Evolutionary conservation across 257 asterid genomes (phyloP).

Genomic region (Fraxinus cuspidata): DNA sequence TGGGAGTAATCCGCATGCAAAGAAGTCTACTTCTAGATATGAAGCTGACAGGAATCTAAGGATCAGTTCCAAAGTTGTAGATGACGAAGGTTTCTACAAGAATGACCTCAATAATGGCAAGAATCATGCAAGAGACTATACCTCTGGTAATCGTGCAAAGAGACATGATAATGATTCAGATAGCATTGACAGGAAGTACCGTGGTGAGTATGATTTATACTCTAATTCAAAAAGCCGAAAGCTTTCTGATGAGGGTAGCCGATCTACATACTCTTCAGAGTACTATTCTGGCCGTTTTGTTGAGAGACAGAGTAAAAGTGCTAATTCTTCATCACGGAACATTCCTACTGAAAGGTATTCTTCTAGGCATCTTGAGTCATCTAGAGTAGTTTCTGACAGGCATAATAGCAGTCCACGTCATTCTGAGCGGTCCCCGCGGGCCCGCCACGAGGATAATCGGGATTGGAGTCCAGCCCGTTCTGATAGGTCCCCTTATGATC

Average conservation of each 20-base stretch:
- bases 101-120: conserved; percentile 66
- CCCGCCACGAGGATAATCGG: conserved; percentile 54
- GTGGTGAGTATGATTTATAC: conserved; percentile 60
- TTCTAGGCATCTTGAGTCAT: conserved; percentile 70
- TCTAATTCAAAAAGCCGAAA: conserved; percentile 73
- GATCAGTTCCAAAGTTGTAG: conserved; percentile 62
- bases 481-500: conserved; percentile 53
- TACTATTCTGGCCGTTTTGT: conserved; percentile 54
- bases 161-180: conserved; percentile 73
- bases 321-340: conserved; percentile 52
- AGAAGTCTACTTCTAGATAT: conserved; percentile 65
- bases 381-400: conserved; percentile 60
- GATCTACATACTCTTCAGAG: conserved; percentile 55
- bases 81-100: conserved; percentile 65
- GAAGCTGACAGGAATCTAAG: conserved; percentile 65
- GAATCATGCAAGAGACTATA: conserved; percentile 62
- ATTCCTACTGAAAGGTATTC: conserved; percentile 69
- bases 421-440: conserved; percentile 74
- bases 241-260: conserved; percentile 66
- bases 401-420: conserved; percentile 73
- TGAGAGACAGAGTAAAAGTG: conserved; percentile 54
- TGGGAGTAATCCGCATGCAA: conserved; percentile 53
- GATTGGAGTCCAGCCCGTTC: conserved; percentile 62
- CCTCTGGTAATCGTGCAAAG: conserved; percentile 59
- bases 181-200: conserved; percentile 57